Base-by-base conservation (phyloP, 2,329 filamentous ascomycete species). In the Talaromyces sp. region DNA sequence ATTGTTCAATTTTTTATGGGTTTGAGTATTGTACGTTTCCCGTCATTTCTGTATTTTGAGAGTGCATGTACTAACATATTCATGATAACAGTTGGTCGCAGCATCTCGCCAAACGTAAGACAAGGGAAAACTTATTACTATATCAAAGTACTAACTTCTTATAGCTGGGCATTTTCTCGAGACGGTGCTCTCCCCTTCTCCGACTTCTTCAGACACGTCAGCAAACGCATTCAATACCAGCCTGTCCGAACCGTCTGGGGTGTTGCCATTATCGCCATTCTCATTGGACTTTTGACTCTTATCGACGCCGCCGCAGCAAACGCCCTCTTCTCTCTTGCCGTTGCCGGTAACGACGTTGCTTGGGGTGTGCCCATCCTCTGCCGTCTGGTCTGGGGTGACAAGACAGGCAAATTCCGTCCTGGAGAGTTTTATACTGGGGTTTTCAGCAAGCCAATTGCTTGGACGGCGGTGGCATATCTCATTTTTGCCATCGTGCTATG, bases 1-100 rank as follows among this genome's bases (percentile, higher is more conserved):
- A 82, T 87, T 58, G 85, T 87, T 2, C 86, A 88, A 70, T 89
- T 86, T 72, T 78, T 88, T 25, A 88, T 88, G 82, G 85, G 86
- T 1, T 74, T 87, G 1, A 85, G 82, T 35, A 66, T 66, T 61
- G 61, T 67, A 33, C 19, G 33, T 33, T 25, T 3, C 25, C 33
- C 37, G 7, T 59, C 37, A 31, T 10, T 31, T n/a, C 13, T 58
- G 13, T 27, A 8, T 17, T 31, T 2, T 19, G 2, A 45, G 15
- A 19, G 22, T 43, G 35, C 56, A 22, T 10, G 6, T 41, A 27
- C 58, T 62, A 61, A 59, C 22, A 41, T 11, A 27, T 66, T 70
- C 43, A 67, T 64, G 65, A 65, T 3, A 31, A 25, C 70, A 80
- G 74, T 75, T 86, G 2, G 83, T 87, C 3, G 86, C 86, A 1